These are phyloP conservation scores for Blepharisma stoltei DNA, from an alignment of 73 alveolate genomes.

Conservation along the genomic window DNA sequence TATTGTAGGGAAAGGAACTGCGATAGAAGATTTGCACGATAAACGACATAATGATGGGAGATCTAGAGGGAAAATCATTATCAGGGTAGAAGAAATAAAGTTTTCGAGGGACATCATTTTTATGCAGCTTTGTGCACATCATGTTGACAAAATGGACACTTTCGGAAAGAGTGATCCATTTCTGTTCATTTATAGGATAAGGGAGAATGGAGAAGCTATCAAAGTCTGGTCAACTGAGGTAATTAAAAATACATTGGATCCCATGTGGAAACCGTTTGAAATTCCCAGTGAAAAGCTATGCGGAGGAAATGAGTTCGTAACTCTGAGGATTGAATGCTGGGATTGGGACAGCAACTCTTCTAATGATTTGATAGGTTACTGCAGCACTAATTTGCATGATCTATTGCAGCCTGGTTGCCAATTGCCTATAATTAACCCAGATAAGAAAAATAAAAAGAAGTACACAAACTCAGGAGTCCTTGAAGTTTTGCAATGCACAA, in stretches of 20 bases:
- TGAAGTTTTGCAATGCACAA: not conserved
- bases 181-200: slow-evolving; percentile 31
- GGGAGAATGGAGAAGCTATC: slow-evolving; percentile 32
- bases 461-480: slow-evolving; percentile 1
- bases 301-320: slow-evolving; percentile 44
- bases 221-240: slow-evolving; percentile 43
- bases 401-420: slow-evolving; percentile 38
- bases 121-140: slow-evolving; percentile 14
- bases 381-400: slow-evolving; percentile 40
- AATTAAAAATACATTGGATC: slow-evolving; percentile 46
- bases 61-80: not conserved
- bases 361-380: slow-evolving; percentile 64
- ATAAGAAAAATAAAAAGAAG: slow-evolving; percentile 31
- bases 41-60: not conserved
- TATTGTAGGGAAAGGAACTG: not conserved
- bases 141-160: slow-evolving; percentile 42
- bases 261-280: slow-evolving; percentile 64
- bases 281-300: slow-evolving; percentile 47
- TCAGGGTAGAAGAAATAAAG: not conserved
- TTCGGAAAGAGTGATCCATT: slow-evolving; percentile 55
- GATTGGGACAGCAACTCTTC: slow-evolving; percentile 51
- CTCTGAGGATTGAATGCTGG: slow-evolving; percentile 62
- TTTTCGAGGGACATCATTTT: not conserved
- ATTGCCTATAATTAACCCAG: slow-evolving; percentile 37
- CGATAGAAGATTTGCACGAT: not conserved